Percentiles rank a stretch among this genome's conserved stretches.
Conservation (phyloP, 345 rosid genomes). For the Rhizophora mangle region DNA sequence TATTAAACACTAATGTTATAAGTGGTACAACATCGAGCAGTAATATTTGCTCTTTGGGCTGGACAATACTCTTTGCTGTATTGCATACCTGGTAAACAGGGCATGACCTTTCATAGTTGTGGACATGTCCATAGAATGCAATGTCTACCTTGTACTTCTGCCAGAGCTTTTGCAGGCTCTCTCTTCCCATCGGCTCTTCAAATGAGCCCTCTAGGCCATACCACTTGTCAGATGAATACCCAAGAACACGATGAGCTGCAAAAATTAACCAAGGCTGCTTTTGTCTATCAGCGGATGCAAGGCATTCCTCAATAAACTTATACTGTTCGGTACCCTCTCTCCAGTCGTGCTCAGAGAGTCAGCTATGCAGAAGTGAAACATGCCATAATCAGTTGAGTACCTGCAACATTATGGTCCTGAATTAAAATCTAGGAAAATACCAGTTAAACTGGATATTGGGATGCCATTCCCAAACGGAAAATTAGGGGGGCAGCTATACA, state of each 20-base stretch:
- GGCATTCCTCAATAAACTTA: constrained; percentile 59
- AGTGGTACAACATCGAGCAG: too few relatives aligned
- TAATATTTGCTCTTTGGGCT: too few relatives aligned
- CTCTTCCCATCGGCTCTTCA: constrained; percentile 76
- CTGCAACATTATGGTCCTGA: constrained; percentile 27
- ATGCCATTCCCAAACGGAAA: background rate
- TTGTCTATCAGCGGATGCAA: constrained; percentile 65
- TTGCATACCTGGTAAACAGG: constrained; percentile 63
- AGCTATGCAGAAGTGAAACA: constrained; percentile 78
- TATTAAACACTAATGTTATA: background rate
- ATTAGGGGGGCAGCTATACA: background rate
- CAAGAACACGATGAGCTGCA: constrained; percentile 69
- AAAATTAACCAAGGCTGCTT: constrained; percentile 88
- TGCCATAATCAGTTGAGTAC: constrained; percentile 70
- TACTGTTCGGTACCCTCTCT: constrained; percentile 72
- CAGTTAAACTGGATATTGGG: background rate
- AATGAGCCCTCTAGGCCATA: constrained; percentile 53
- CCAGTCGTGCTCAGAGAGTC: constrained; percentile 86
- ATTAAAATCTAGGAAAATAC: background rate
- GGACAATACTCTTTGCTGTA: background rate
- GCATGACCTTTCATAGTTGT: constrained; percentile 80
- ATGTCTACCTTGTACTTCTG: constrained; percentile 83
- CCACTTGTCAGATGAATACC: constrained; percentile 58
- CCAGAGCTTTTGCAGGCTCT: constrained; percentile 76
- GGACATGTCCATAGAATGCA: constrained; percentile 77